Conservation (phyloP, 768 basidiomycete genomes). For the Amanita rimosa region DNA sequence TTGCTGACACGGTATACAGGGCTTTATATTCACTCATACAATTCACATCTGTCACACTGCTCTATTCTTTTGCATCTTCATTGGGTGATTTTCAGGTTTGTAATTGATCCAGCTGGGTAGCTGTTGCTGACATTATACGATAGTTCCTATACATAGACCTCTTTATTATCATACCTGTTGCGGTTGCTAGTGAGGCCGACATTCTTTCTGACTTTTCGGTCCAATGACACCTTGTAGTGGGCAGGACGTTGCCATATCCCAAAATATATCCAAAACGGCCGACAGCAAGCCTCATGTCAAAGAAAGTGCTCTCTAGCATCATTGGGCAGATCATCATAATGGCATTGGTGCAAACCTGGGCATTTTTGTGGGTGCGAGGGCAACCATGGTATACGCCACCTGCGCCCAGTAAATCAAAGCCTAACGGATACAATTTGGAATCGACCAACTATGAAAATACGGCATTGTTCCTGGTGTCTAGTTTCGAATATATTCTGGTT, state of each 20-base stretch:
- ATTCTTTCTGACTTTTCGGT: not conserved
- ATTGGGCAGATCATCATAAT: constrained; percentile 89
- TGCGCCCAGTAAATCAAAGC: constrained; percentile 25
- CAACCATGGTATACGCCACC: constrained; percentile 87
- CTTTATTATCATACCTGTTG: constrained; percentile 95
- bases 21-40: constrained; percentile 97
- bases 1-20: constrained; percentile 34
- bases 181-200: constrained; percentile 74
- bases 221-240: constrained; percentile 49
- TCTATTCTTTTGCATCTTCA: constrained; percentile 95
- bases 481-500: constrained; percentile 97
- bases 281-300: constrained; percentile 91
- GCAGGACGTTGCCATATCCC: constrained; percentile 83
- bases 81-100: constrained; percentile 92
- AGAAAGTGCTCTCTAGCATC: constrained; percentile 88
- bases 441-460: constrained; percentile 90
- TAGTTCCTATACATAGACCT: constrained; percentile 97
- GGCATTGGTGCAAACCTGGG: constrained; percentile 72
- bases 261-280: constrained; percentile 83
- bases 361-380: constrained; percentile 77
- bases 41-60: constrained; percentile 92
- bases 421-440: constrained; percentile 60
- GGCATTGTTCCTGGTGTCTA: constrained; percentile 83
- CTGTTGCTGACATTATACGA: constrained; percentile 8
- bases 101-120: constrained; percentile 4